Percentiles rank a stretch among this genome's conserved stretches.
Evolutionary conservation across 2,329 filamentous ascomycete species (phyloP).

Genomic region (Apiospora aurea): DNA sequence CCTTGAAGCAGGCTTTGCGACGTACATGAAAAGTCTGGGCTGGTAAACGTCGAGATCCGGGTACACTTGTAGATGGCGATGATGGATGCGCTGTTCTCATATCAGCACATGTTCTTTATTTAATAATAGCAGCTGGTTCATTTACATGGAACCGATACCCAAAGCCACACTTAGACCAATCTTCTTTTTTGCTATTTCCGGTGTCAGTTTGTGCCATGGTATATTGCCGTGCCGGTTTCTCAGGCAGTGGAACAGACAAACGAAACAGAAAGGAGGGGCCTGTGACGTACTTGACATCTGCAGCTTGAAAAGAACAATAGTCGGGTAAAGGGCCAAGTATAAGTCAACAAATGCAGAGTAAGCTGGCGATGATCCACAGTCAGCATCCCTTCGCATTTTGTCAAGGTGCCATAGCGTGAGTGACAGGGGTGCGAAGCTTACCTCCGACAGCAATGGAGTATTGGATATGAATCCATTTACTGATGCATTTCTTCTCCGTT

Average conservation of each 20-base stretch:
- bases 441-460: background rate
- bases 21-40: background rate
- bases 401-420: no score
- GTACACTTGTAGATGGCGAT: slow-evolving; percentile 5
- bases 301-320: background rate
- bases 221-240: no score
- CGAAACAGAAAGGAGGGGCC: background rate
- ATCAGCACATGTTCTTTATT: background rate
- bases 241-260: no score
- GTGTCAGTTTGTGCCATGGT: no score
- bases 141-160: background rate
- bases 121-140: no score
- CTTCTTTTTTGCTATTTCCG: background rate
- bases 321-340: background rate
- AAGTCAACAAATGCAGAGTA: background rate
- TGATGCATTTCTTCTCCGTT: background rate
- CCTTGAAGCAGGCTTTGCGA: no score
- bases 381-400: background rate
- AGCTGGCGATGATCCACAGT: background rate
- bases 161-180: background rate
- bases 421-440: background rate
- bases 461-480: background rate
- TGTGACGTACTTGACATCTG: background rate
- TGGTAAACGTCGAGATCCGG: background rate
- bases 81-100: background rate